A percentile compares a stretch with the other conserved stretches of the same genome.
Evolutionary conservation across 2,329 filamentous ascomycete genomes (phyloP).

Genomic region (Calonectria ilicicola): DNA sequence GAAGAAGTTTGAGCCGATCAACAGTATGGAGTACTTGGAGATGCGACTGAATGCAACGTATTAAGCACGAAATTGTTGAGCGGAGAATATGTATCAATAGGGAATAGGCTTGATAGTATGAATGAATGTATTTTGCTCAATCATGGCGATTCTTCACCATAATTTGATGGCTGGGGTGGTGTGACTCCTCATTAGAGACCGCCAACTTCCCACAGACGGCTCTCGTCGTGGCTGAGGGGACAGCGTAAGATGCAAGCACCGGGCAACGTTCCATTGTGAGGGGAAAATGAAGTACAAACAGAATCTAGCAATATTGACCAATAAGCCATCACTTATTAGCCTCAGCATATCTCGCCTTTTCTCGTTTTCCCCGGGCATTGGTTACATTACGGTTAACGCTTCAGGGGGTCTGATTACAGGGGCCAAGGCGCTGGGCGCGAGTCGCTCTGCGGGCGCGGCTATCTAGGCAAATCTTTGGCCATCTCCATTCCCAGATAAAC

Average conservation of each 20-base stretch:
- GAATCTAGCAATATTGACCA: no score
- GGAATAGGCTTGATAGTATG: background rate
- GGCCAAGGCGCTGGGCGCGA: background rate
- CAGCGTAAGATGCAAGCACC: no score
- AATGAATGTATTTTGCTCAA: background rate
- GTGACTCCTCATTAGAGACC: no score
- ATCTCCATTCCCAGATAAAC: background rate
- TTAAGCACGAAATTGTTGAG: background rate
- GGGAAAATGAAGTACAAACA: no score
- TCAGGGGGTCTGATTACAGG: background rate
- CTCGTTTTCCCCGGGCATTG: background rate
- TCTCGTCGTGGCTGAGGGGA: no score
- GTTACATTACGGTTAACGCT: background rate
- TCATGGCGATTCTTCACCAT: background rate
- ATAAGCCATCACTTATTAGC: no score
- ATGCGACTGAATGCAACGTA: conserved; percentile 42
- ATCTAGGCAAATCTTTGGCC: background rate
- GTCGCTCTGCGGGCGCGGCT: background rate
- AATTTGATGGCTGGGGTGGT: no score
- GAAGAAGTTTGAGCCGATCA: conserved; percentile 61
- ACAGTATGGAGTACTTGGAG: conserved; percentile 43
- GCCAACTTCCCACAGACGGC: no score
- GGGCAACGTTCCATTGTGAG: no score
- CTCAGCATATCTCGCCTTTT: no score
- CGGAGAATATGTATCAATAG: background rate